Evolutionary conservation across 257 asterid species (phyloP).

Genomic region (Dorcoceras hygrometricum): DNA sequence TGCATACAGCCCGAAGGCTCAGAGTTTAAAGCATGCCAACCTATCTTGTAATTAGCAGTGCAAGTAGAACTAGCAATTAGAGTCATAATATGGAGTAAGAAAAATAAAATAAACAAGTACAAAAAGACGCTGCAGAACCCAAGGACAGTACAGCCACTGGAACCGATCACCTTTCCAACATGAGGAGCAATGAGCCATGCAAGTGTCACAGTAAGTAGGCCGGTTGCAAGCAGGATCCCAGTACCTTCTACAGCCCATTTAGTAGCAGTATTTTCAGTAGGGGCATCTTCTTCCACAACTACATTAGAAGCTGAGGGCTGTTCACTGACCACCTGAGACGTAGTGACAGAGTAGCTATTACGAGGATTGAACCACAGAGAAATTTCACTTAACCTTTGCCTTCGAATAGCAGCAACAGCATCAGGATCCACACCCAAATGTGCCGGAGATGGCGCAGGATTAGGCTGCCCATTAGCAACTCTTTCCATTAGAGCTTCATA

Average conservation of each 20-base stretch:
- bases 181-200: slow-evolving; percentile 94
- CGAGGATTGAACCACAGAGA: slow-evolving; percentile 83
- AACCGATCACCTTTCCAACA: slow-evolving; percentile 77
- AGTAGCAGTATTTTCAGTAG: slow-evolving; percentile 63
- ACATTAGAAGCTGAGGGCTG: slow-evolving; percentile 50
- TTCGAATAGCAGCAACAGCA: slow-evolving; percentile 89
- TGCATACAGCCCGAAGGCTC: slow-evolving; percentile 11
- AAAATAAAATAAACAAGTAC: too few relatives aligned
- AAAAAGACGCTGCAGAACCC: slow-evolving; percentile 6
- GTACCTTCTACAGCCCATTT: slow-evolving; percentile 90
- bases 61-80: slow-evolving; percentile 13
- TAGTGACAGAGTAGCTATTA: slow-evolving; percentile 39
- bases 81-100: not conserved
- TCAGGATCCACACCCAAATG: slow-evolving; percentile 76
- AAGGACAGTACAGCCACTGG: slow-evolving; percentile 10
- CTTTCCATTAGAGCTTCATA: slow-evolving; percentile 64
- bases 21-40: not conserved
- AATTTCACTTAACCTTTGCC: slow-evolving; percentile 87
- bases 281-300: slow-evolving; percentile 49
- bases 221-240: slow-evolving; percentile 86
- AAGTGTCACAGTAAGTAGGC: slow-evolving; percentile 81
- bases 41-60: slow-evolving; percentile 1
- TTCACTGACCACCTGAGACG: slow-evolving; percentile 53
- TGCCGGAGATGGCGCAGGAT: slow-evolving; percentile 43
- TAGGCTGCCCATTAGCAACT: slow-evolving; percentile 72